Evolutionary conservation across 306 rosid genomes (phyloP).

Genomic region (Lotus japonicus): DNA sequence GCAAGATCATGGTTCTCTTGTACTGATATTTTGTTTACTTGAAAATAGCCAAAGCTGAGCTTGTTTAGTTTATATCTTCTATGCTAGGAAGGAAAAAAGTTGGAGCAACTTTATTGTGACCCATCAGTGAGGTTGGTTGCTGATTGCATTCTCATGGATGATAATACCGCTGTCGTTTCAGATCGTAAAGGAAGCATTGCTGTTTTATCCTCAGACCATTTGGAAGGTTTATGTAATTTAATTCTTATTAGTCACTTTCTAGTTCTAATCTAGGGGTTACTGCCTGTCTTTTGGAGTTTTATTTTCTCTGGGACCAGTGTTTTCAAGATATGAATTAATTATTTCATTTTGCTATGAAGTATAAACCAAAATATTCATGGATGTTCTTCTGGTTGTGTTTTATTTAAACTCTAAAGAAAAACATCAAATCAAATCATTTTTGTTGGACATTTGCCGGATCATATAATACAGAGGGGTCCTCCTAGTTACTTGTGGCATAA

Average conservation of each 20-base stretch:
- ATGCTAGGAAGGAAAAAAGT: slow-evolving; percentile 61
- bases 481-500: neutral
- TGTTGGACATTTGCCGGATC: slow-evolving; percentile 3
- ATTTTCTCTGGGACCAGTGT: neutral
- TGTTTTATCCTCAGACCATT: slow-evolving; percentile 61
- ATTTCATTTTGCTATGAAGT: neutral
- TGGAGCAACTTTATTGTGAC: slow-evolving; percentile 78
- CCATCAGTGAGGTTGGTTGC: slow-evolving; percentile 86
- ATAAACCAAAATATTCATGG: neutral
- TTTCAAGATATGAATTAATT: slow-evolving; percentile 11
- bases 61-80: no score
- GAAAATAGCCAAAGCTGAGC: no score
- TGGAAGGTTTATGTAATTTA: slow-evolving; percentile 50
- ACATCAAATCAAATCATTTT: neutral
- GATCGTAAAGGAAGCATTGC: slow-evolving; percentile 94
- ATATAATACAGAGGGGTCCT: slow-evolving; percentile 8
- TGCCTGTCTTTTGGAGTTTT: slow-evolving; percentile 11
- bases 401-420: neutral
- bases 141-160: slow-evolving; percentile 83
- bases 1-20: slow-evolving; percentile 3
- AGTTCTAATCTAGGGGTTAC: neutral
- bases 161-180: slow-evolving; percentile 79
- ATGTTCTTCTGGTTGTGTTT: neutral
- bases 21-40: slow-evolving; percentile 17
- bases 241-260: neutral